Conservation (phyloP, 257 asterid species). For the Solanum acaule region DNA sequence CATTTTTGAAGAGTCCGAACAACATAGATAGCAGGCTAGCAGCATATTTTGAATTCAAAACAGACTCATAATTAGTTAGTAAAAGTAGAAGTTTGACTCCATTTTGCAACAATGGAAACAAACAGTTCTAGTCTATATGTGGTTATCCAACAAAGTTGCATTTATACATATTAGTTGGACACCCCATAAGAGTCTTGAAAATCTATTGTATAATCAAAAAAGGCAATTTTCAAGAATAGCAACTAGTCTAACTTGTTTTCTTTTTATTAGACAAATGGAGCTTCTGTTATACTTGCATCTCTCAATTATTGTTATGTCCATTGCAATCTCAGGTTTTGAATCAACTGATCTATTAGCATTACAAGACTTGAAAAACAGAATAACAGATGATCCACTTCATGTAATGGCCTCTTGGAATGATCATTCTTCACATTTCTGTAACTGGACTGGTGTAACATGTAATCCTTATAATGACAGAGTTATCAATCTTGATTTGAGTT, state of each 20-base stretch:
- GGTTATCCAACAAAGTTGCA: background rate
- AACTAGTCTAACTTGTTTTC: background rate
- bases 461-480: background rate
- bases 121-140: background rate
- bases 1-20: background rate
- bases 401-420: background rate
- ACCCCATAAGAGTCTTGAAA: background rate
- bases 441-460: conserved; percentile 17
- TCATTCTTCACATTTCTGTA: conserved; percentile 5
- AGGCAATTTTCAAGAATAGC: background rate
- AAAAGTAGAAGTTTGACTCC: background rate
- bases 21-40: background rate
- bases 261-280: background rate
- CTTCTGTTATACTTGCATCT: background rate
- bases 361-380: background rate
- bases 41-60: background rate
- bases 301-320: background rate
- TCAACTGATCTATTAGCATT: background rate
- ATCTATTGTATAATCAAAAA: background rate
- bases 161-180: background rate
- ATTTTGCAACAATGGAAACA: background rate
- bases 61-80: background rate
- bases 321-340: background rate
- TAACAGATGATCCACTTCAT: background rate
- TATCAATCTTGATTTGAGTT: background rate